Evolutionary conservation across 129 eudicot species (phyloP).

Genomic region (Artemisia tridentata): DNA sequence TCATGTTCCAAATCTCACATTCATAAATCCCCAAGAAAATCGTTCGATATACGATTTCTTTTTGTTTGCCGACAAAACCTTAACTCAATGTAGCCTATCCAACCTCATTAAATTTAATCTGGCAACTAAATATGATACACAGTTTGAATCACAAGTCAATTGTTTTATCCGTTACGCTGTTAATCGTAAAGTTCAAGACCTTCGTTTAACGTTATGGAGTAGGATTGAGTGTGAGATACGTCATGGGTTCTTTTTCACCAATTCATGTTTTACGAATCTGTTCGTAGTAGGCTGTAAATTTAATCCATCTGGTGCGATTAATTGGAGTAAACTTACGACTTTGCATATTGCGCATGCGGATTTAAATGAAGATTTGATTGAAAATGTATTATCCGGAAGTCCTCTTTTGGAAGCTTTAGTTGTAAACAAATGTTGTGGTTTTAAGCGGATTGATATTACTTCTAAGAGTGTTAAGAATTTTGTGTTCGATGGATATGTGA

Average conservation of each 20-base stretch:
- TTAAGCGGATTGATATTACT: no score
- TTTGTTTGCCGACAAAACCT: neutral
- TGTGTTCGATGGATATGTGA: no score
- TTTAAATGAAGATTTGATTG: no score
- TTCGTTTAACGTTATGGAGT: neutral
- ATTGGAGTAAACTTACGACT: neutral
- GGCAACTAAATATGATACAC: neutral
- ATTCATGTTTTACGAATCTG: neutral
- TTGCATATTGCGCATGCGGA: no score
- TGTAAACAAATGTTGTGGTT: no score
- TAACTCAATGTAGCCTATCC: neutral
- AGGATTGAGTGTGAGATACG: neutral
- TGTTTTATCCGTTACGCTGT: no score
- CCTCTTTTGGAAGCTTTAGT: no score
- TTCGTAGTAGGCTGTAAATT: neutral
- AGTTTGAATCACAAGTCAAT: neutral
- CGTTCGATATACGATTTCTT: neutral
- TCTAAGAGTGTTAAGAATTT: no score
- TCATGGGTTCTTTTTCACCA: neutral
- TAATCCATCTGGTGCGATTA: neutral
- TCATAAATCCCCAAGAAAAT: no score
- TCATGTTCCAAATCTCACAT: neutral
- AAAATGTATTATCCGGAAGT: no score
- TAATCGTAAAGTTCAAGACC: neutral
- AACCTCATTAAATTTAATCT: neutral